Evolutionary conservation across 306 rosid genomes (phyloP), one percentile per base, ranked within the genome.

Genomic region (Cucurbita ficifolia): DNA sequence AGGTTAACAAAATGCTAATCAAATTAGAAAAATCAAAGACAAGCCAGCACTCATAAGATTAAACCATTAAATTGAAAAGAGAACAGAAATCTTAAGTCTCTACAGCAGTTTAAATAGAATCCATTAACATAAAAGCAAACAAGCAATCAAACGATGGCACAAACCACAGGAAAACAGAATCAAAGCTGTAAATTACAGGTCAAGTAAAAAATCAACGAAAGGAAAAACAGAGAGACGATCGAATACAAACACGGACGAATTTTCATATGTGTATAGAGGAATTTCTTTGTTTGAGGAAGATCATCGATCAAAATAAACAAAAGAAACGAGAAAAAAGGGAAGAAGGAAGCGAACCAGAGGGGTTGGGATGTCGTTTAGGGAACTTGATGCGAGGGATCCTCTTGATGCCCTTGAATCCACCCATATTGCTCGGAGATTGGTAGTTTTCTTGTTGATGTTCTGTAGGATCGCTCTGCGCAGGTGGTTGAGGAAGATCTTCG

Each of bases 301-400:
- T 16, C 18, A 9, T 42, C 6, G 36, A 49, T 39, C 0, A 1
- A 21, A 67, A 36, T 7, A 14, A 17, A 22, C 29, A 29, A 29
- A 18, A 21, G 75, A 12, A 52, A 39, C 10, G 22, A 57, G n/a
- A 11, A 49, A 42, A 22, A 64, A 48, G 3, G 49, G 18, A 11
- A 48, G 29, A 5, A 16, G 75, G 75, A 48, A 2, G 40, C 75
- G 58, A 18, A 82, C 76, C 96, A 57, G 89, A 65, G 19, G 86
- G 59, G 7, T 78, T 85, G 36, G 82, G 78, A 78, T 57, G 85
- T 19, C 96, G 77, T 38, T 79, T 84, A 3, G 96, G 96, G 79
- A 89, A 89, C 61, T 89, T 87, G 83, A 89, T 89, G 78, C 92
- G 96, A 76, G 96, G 96, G 65, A 87, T 78, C 82, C 90, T 78